phyloP scores from a whole-genome alignment of 2,329 filamentous ascomycete species.

The Hansfordia pulvinata region DNA sequence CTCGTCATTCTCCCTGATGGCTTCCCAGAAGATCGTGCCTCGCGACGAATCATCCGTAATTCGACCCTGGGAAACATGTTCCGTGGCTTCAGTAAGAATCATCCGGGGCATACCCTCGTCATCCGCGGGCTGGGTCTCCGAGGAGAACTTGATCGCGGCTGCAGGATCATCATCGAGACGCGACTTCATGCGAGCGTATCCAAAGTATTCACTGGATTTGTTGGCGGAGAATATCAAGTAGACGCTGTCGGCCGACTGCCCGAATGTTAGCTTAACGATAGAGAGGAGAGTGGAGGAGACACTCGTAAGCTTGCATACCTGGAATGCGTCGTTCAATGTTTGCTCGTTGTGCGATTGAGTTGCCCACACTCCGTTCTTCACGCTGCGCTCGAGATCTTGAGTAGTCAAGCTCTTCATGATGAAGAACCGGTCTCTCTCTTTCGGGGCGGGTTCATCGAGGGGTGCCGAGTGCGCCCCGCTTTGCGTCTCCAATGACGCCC shows the following conservation, averaged over 20 bases:
- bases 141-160: conserved; percentile 55
- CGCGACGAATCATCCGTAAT: conserved; percentile 88
- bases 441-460: too few species aligned
- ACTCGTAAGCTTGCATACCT: too few species aligned
- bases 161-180: conserved; percentile 66
- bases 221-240: conserved; percentile 94
- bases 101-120: conserved; percentile 61
- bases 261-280: not conserved
- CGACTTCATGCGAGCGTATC: conserved; percentile 83
- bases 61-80: conserved; percentile 64
- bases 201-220: conserved; percentile 94
- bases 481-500: too few species aligned
- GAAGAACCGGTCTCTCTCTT: conserved; percentile 66
- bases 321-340: conserved; percentile 68
- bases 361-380: conserved; percentile 82
- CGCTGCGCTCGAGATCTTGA: conserved; percentile 79
- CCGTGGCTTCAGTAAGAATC: conserved; percentile 66
- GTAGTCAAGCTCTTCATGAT: conserved; percentile 86
- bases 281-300: conserved; percentile 1
- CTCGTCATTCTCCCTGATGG: conserved; percentile 44
- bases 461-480: too few species aligned
- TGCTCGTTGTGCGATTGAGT: conserved; percentile 90
- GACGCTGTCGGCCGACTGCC: conserved; percentile 64
- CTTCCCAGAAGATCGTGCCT: conserved; percentile 97
- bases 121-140: conserved; percentile 43